Conservation (phyloP, 192 early-diverging fungal genomes). For the Entomortierella lignicola region DNA sequence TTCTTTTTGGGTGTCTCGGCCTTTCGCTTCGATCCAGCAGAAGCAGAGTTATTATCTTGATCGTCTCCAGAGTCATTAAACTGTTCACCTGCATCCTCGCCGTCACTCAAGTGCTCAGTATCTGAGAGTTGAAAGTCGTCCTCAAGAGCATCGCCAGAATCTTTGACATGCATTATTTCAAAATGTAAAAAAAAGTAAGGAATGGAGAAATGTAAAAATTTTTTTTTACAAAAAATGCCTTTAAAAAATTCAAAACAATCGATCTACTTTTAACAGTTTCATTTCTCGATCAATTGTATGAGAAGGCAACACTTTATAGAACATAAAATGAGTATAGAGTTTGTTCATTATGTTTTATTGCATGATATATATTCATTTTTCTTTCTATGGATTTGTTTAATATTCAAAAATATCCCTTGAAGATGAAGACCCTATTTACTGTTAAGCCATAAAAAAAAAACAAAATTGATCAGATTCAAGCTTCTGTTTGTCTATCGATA, state of each 20-base stretch:
- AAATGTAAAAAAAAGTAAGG: background rate
- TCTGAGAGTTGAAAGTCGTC: slow-evolving; percentile 62
- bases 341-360: background rate
- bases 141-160: slow-evolving; percentile 61
- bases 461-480: slow-evolving; percentile 2
- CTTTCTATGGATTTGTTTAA: background rate
- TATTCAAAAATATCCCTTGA: too few relatives aligned
- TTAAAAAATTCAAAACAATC: too few relatives aligned
- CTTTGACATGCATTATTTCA: slow-evolving; percentile 39
- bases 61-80: slow-evolving; percentile 47
- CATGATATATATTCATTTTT: slow-evolving; percentile 12
- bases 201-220: slow-evolving; percentile 1
- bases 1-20: slow-evolving; percentile 41
- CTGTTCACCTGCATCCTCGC: slow-evolving; percentile 30
- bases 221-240: background rate
- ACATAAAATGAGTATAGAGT: too few relatives aligned
- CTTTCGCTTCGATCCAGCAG: slow-evolving; percentile 47
- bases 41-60: slow-evolving; percentile 14
- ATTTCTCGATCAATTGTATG: too few relatives aligned
- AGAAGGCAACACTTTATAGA: too few relatives aligned
- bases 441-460: too few relatives aligned
- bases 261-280: too few relatives aligned
- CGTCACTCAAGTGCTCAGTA: slow-evolving; percentile 51
- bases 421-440: background rate
- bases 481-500: background rate